phyloP scores from a whole-genome alignment of 2,329 filamentous ascomycete species.

The Cadophora sp. region DNA sequence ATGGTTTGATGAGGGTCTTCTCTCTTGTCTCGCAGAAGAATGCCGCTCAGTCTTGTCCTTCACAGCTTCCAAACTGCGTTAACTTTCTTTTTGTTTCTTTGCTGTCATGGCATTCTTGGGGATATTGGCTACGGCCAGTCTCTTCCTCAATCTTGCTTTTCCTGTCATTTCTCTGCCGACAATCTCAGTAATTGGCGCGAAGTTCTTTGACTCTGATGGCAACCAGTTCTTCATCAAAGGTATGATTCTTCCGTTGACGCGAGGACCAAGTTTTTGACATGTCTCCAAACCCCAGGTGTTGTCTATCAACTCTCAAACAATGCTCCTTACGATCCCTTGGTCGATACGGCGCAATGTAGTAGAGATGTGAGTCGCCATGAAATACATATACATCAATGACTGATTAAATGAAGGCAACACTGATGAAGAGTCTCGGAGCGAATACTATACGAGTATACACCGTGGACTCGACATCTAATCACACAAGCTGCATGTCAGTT shows the following conservation, averaged over 20 bases:
- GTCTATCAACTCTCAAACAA: slow-evolving; percentile 65
- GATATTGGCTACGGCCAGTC: slow-evolving; percentile 3
- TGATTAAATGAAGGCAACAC: slow-evolving; percentile 7
- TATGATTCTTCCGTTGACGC: slow-evolving; percentile 43
- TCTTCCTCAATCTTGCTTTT: slow-evolving; percentile 4
- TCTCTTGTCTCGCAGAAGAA: not conserved
- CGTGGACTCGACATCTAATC: slow-evolving; percentile 69
- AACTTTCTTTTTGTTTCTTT: not conserved
- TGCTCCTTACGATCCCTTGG: slow-evolving; percentile 70
- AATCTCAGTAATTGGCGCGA: slow-evolving; percentile 69
- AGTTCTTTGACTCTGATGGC: slow-evolving; percentile 82
- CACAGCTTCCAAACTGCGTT: not conserved
- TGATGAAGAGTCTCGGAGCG: slow-evolving; percentile 18
- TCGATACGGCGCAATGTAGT: slow-evolving; percentile 75
- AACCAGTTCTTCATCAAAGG: slow-evolving; percentile 85
- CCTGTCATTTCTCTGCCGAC: slow-evolving; percentile 46
- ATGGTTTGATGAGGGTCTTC: slow-evolving; percentile 1
- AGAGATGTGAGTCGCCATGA: slow-evolving; percentile 64
- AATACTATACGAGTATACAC: slow-evolving; percentile 64
- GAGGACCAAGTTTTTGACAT: slow-evolving; percentile 24
- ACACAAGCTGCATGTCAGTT: slow-evolving; percentile 71
- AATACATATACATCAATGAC: not conserved
- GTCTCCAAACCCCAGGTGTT: slow-evolving; percentile 60
- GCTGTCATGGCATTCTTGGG: slow-evolving; percentile 1
- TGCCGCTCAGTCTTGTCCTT: not conserved